A percentile compares a stretch with the other conserved stretches of the same genome.
phyloP scores from a whole-genome alignment of 768 basidiomycete genomes.

The Tulasnella sp. region DNA sequence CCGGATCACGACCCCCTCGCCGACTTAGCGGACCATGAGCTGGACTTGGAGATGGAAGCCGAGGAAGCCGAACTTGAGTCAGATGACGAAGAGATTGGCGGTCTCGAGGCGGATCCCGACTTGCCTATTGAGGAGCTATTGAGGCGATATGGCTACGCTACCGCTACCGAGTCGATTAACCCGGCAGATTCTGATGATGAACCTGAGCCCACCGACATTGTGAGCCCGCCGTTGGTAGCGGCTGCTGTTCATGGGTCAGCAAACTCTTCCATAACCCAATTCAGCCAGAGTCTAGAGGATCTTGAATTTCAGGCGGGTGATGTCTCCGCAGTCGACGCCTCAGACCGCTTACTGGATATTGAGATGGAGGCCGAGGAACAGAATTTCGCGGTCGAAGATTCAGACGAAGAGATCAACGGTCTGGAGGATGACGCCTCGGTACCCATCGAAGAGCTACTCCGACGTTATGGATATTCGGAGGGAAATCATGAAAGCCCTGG shows the following conservation, averaged over 20 bases:
- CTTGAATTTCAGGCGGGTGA: conserved; percentile 38
- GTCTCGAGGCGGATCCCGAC: conserved; percentile 46
- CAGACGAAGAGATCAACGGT: conserved; percentile 44
- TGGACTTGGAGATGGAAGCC: conserved; percentile 35
- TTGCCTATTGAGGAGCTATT: conserved; percentile 49
- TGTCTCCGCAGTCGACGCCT: conserved; percentile 38
- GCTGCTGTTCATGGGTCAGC: background rate
- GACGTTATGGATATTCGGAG: conserved; percentile 45
- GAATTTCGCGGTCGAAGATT: conserved; percentile 34
- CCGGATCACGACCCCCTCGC: background rate
- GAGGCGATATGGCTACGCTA: conserved; percentile 44
- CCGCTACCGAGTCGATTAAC: background rate
- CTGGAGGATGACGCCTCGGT: conserved; percentile 48
- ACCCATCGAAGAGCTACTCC: conserved; percentile 48
- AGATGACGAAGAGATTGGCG: conserved; percentile 46
- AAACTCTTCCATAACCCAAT: background rate
- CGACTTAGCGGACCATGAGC: conserved; percentile 33
- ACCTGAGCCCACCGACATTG: background rate
- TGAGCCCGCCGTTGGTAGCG: background rate
- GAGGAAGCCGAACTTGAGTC: conserved; percentile 40
- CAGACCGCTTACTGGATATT: conserved; percentile 40
- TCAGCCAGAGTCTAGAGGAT: background rate
- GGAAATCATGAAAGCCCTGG: background rate
- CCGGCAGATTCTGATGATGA: background rate
- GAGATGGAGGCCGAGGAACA: conserved; percentile 40